Conservation (phyloP, 495 filamentous ascomycete species). For the Xylaria bambusicola region DNA sequence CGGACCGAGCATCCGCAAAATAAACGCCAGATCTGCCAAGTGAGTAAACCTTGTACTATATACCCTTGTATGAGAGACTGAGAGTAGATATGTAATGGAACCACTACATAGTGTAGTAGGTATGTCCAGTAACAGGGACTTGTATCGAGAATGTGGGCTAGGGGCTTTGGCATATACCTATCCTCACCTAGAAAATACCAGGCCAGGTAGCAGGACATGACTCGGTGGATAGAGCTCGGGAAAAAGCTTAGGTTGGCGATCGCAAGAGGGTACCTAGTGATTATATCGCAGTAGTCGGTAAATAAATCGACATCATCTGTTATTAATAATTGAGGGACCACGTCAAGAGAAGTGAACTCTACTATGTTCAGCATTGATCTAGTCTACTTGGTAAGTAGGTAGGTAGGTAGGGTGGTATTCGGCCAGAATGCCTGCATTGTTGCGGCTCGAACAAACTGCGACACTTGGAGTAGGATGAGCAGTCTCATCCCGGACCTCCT, state of each 20-base stretch:
- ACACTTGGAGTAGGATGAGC: slow-evolving; percentile 32
- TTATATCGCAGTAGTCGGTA: not conserved
- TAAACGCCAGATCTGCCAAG: too few species aligned
- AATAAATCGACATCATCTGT: not conserved
- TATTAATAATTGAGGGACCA: too few species aligned
- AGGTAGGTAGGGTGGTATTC: not conserved
- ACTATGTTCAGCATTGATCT: too few species aligned
- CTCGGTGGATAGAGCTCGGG: not conserved
- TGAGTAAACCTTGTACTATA: too few species aligned
- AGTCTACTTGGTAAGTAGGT: too few species aligned
- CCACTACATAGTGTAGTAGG: too few species aligned
- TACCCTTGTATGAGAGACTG: too few species aligned
- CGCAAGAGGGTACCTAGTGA: not conserved
- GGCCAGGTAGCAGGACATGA: not conserved
- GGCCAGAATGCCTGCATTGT: slow-evolving; percentile 16
- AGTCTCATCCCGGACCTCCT: slow-evolving; percentile 35
- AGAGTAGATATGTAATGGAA: too few species aligned
- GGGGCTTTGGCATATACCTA: not conserved
- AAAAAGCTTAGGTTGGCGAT: not conserved
- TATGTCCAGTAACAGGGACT: not conserved
- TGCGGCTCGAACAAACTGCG: slow-evolving; percentile 32
- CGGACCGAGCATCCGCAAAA: slow-evolving; percentile 3
- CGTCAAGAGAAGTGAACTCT: too few species aligned
- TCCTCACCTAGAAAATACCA: too few species aligned
- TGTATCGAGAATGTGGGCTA: slow-evolving; percentile 6